A percentile compares a stretch with the other conserved stretches of the same genome.
These are phyloP conservation scores for Globisporangium parvum DNA, from an alignment of 352 stramenopile species.

Conservation along the genomic window DNA sequence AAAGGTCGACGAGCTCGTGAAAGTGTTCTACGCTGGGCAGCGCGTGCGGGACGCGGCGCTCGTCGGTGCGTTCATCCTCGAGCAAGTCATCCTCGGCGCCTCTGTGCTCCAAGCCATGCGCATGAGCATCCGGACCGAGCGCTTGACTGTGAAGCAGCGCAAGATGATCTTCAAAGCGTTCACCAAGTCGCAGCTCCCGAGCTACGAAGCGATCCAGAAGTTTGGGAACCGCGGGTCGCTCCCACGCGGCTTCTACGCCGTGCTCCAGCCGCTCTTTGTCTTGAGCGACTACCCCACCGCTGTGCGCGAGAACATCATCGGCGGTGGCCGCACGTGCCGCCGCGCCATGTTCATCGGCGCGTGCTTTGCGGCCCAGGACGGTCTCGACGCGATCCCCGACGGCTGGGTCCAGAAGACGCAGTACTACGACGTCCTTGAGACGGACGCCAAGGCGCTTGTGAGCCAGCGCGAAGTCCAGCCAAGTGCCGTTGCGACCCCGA, in stretches of 20 bases:
- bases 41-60: constrained; percentile 64
- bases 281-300: constrained; percentile 74
- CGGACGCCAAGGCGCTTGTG: constrained; percentile 61
- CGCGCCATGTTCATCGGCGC: constrained; percentile 79
- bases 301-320: constrained; percentile 80
- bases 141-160: constrained; percentile 72
- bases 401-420: constrained; percentile 77
- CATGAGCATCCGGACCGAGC: constrained; percentile 77
- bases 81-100: constrained; percentile 72
- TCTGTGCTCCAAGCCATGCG: constrained; percentile 78
- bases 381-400: constrained; percentile 55
- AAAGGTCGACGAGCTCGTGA: constrained; percentile 75
- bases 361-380: constrained; percentile 74
- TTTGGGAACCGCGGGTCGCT: constrained; percentile 74
- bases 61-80: constrained; percentile 68
- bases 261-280: constrained; percentile 75
- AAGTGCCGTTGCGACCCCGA: constrained; percentile 15
- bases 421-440: constrained; percentile 79
- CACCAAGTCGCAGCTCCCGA: constrained; percentile 74
- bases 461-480: constrained; percentile 56
- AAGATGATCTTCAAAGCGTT: constrained; percentile 85
- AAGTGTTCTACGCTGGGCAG: constrained; percentile 73
- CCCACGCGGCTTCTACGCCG: constrained; percentile 59
- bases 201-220: constrained; percentile 79
- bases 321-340: constrained; percentile 65